phyloP scores from a whole-genome alignment of 352 stramenopile genomes.

The Phytophthora citricola region DNA sequence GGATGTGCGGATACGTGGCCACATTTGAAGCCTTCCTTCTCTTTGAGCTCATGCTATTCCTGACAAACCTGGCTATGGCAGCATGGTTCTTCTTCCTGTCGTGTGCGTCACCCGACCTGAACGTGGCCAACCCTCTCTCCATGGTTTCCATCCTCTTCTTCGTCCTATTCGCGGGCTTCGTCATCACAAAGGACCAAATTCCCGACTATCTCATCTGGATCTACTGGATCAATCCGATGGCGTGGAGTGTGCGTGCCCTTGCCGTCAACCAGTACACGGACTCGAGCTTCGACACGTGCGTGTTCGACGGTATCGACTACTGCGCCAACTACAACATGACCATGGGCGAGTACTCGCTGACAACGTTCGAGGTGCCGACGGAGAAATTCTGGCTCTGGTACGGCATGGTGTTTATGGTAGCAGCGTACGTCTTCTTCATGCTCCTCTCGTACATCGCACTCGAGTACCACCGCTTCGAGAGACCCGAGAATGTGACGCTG shows the following conservation, averaged over 20 bases:
- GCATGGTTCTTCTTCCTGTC: slow-evolving; percentile 33
- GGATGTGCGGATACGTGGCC: slow-evolving; percentile 66
- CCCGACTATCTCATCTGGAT: slow-evolving; percentile 38
- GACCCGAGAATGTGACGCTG: slow-evolving; percentile 24
- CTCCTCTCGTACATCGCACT: slow-evolving; percentile 28
- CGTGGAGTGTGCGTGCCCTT: slow-evolving; percentile 23
- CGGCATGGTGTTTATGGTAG: slow-evolving; percentile 21
- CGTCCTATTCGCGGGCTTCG: slow-evolving; percentile 25
- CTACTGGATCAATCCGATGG: slow-evolving; percentile 36
- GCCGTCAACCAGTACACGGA: slow-evolving; percentile 36
- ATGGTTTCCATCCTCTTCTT: slow-evolving; percentile 34
- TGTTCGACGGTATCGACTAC: slow-evolving; percentile 24
- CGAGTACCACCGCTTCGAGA: slow-evolving; percentile 28
- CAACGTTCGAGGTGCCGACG: slow-evolving; percentile 22
- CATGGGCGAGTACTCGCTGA: slow-evolving; percentile 28
- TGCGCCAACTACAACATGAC: slow-evolving; percentile 24
- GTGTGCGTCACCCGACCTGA: slow-evolving; percentile 22
- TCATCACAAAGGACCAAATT: slow-evolving; percentile 37
- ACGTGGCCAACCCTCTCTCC: slow-evolving; percentile 29
- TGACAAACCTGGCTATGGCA: slow-evolving; percentile 41
- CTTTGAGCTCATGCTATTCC: slow-evolving; percentile 43
- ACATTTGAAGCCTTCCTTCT: slow-evolving; percentile 38
- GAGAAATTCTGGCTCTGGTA: slow-evolving; percentile 35
- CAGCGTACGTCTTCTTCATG: slow-evolving; percentile 30
- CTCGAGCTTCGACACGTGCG: slow-evolving; percentile 23